Evolutionary conservation across 495 filamentous ascomycete species (phyloP).

Genomic region (Emericellopsis terricola): DNA sequence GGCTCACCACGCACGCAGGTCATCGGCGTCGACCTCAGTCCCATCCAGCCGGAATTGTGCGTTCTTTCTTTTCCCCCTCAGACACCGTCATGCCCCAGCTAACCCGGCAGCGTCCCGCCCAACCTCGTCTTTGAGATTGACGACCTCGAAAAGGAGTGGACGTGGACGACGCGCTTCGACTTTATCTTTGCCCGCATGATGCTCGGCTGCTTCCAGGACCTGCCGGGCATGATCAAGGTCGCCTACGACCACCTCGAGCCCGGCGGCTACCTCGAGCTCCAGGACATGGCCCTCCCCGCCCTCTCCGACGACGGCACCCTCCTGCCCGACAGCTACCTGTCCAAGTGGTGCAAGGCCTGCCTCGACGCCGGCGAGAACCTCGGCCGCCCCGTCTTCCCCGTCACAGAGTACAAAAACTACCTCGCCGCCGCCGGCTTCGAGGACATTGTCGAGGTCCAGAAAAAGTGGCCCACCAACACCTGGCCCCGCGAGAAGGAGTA

Average conservation of each 20-base stretch:
- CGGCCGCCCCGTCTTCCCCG: conserved; percentile 9
- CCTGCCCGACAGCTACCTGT: conserved; percentile 12
- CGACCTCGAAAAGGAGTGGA: conserved; percentile 28
- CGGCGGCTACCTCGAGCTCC: conserved; percentile 10
- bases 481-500: conserved; percentile 36
- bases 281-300: conserved; percentile 16
- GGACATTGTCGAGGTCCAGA: conserved; percentile 23
- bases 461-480: conserved; percentile 21
- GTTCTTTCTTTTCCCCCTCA: too few relatives aligned
- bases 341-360: too few relatives aligned
- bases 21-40: conserved; percentile 25
- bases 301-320: conserved; percentile 32
- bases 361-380: too few relatives aligned
- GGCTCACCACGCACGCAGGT: too few relatives aligned
- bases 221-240: conserved; percentile 13
- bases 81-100: too few relatives aligned
- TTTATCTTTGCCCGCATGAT: conserved; percentile 26
- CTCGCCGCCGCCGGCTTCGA: conserved; percentile 34
- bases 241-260: conserved; percentile 10
- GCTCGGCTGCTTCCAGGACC: conserved; percentile 24
- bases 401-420: conserved; percentile 13
- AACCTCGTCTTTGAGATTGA: conserved; percentile 29
- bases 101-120: conserved; percentile 20
- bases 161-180: conserved; percentile 24
- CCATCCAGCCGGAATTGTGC: conserved; percentile 22